Base-by-base conservation (phyloP, 2,329 filamentous ascomycete genomes). In the Clarireedia hainanense region DNA sequence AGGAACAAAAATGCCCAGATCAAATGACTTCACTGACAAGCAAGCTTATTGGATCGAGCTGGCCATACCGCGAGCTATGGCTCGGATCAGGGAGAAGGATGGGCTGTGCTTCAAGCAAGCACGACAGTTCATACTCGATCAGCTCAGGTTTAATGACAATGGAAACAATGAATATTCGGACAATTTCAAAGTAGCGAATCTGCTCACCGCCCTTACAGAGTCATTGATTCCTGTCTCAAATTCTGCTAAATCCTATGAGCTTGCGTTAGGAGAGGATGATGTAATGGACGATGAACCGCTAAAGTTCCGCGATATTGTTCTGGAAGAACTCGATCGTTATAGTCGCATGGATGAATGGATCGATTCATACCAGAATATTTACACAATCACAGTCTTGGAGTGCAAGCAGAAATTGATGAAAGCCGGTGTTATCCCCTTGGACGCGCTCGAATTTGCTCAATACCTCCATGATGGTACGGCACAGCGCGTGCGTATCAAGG, bases 121-220 rank as follows among this genome's bases (percentile, higher is more conserved):
- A 5, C 88, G 91, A 56, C 80, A 82, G 40, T 95, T 96, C 69
- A 81, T 99, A 48, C 80, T 95, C 23, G 91, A 96, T 63, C 88
- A 95, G 67, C 76, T 99, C 36, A 86, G 88, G 49, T 92, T 91
- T 74, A 99, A 99, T 68, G 91, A 99, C 72, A 99, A 99, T 68
- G 85, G 88, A 2, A 86, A 88, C 58, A 99, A 99, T 64, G 73
- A 85, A 50, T 95, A 83, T 67, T 96, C 91, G 5, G 95, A 99
- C 66, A 86, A 91, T 60, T 85, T 89, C 65, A 99, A 96, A 68
- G 83, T 99, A 53, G 84, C 90, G 6, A 87, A 80, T 23, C 77
- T 99, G 24, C 87, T 99, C 75, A 75, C 77, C 43, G 77, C 79
- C 0, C 70, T 86, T 26, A 77, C 82, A 1, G 77, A 76, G 0